A percentile compares a stretch with the other conserved stretches of the same genome.
phyloP scores from a whole-genome alignment of 2,329 filamentous ascomycete genomes.

The Alternaria alternata region DNA sequence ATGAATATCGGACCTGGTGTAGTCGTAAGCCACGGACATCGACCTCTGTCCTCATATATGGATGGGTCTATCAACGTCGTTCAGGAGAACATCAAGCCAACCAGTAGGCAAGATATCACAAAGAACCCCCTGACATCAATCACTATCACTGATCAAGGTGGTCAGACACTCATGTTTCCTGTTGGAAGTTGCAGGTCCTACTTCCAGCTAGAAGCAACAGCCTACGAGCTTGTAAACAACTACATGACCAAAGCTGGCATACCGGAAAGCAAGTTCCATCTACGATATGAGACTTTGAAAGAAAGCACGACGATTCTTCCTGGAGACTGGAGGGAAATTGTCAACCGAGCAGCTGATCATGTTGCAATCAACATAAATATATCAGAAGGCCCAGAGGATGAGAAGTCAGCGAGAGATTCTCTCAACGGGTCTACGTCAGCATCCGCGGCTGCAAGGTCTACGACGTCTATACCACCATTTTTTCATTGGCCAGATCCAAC shows the following conservation, averaged over 20 bases:
- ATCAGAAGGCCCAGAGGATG: conserved; percentile 5
- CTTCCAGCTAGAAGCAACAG: conserved; percentile 42
- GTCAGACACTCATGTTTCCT: conserved; percentile 32
- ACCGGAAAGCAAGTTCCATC: background rate
- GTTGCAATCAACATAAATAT: conserved; percentile 34
- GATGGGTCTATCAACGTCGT: conserved; percentile 38
- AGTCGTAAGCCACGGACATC: conserved; percentile 42
- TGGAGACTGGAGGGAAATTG: conserved; percentile 30
- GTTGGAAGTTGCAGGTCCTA: conserved; percentile 35
- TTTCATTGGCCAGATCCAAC: conserved; percentile 35
- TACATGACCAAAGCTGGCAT: background rate
- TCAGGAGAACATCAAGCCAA: conserved; percentile 29
- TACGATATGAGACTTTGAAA: background rate
- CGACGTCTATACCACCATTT: conserved; percentile 29
- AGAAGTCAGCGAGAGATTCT: background rate
- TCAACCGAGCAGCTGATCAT: conserved; percentile 20
- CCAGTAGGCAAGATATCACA: background rate
- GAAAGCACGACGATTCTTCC: conserved; percentile 22
- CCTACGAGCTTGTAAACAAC: conserved; percentile 26
- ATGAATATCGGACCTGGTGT: conserved; percentile 36
- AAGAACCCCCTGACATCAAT: conserved; percentile 24
- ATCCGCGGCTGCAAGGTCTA: no score
- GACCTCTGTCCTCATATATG: conserved; percentile 29
- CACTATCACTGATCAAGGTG: conserved; percentile 31
- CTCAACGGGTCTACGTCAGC: no score